Evolutionary conservation across 2,329 filamentous ascomycete species (phyloP).

Genomic region (Chaetomiaceae sp.): DNA sequence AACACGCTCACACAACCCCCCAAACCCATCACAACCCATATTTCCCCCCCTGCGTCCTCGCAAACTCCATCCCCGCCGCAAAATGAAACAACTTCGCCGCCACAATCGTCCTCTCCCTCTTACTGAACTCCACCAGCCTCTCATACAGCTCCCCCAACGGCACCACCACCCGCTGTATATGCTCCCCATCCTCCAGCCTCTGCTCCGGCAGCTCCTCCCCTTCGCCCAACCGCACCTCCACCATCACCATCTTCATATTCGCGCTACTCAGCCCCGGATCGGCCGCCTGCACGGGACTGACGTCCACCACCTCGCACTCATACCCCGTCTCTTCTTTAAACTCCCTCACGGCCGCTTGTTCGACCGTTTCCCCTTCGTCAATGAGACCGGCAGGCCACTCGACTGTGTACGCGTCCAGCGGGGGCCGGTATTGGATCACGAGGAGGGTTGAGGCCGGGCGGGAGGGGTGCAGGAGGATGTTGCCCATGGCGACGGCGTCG

Average conservation of each 20-base stretch:
- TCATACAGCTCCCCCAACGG: slow-evolving; percentile 54
- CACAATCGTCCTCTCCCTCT: slow-evolving; percentile 48
- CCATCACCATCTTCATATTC: slow-evolving; percentile 58
- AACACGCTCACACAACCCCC: neutral
- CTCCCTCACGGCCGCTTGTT: slow-evolving; percentile 49
- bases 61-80: slow-evolving; percentile 53
- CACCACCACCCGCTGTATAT: slow-evolving; percentile 57
- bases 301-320: slow-evolving; percentile 44
- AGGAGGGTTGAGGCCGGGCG: slow-evolving; percentile 43
- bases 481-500: slow-evolving; percentile 60
- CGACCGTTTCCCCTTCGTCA: slow-evolving; percentile 48
- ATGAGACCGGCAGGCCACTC: slow-evolving; percentile 52
- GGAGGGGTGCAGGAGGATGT: slow-evolving; percentile 48
- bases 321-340: slow-evolving; percentile 54
- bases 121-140: slow-evolving; percentile 43
- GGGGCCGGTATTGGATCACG: slow-evolving; percentile 50
- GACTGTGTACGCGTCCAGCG: slow-evolving; percentile 48
- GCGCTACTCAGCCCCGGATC: slow-evolving; percentile 58
- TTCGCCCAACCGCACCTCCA: slow-evolving; percentile 51
- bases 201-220: slow-evolving; percentile 52
- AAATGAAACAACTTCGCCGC: slow-evolving; percentile 59
- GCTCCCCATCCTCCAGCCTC: slow-evolving; percentile 56
- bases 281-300: slow-evolving; percentile 51
- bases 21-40: slow-evolving; percentile 10
- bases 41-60: slow-evolving; percentile 28